A percentile compares a stretch with the other conserved stretches of the same genome.
Conservation (phyloP, 106 monocot species). For the Agapanthus africanus region DNA sequence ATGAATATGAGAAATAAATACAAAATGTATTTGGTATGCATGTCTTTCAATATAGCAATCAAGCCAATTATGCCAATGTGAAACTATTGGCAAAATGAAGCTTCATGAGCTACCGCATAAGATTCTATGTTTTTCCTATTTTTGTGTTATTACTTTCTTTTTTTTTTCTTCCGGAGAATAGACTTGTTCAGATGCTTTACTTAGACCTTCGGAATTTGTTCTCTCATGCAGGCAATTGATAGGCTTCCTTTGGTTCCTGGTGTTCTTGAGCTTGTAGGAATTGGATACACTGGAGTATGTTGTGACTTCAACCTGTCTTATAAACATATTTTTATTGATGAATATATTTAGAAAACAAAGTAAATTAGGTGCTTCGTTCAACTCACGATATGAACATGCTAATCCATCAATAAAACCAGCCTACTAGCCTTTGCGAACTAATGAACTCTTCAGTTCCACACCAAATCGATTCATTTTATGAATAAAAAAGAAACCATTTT, state of each 20-base stretch:
- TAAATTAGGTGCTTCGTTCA: too few relatives aligned
- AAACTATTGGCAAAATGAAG: too few relatives aligned
- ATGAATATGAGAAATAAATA: background rate
- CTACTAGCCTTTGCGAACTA: too few relatives aligned
- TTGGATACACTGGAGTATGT: conserved; percentile 87
- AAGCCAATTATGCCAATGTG: background rate
- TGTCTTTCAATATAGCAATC: background rate
- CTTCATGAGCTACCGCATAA: background rate
- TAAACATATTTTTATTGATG: background rate
- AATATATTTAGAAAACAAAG: too few relatives aligned
- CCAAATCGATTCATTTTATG: too few relatives aligned
- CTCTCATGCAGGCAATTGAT: conserved; percentile 75
- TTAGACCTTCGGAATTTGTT: background rate
- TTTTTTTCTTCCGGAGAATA: background rate
- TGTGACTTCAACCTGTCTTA: background rate
- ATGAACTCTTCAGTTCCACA: too few relatives aligned
- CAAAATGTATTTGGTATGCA: background rate
- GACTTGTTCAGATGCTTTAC: background rate
- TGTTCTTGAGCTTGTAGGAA: conserved; percentile 82
- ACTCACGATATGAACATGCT: too few relatives aligned
- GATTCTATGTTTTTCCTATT: background rate
- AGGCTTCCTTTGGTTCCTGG: conserved; percentile 89
- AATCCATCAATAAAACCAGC: too few relatives aligned
- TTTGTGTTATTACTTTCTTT: background rate
- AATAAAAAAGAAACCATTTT: too few relatives aligned